Percentiles rank a stretch among this genome's conserved stretches.
Conservation (phyloP, 2,329 filamentous ascomycete species). For the Tolypocladium guangdongense region DNA sequence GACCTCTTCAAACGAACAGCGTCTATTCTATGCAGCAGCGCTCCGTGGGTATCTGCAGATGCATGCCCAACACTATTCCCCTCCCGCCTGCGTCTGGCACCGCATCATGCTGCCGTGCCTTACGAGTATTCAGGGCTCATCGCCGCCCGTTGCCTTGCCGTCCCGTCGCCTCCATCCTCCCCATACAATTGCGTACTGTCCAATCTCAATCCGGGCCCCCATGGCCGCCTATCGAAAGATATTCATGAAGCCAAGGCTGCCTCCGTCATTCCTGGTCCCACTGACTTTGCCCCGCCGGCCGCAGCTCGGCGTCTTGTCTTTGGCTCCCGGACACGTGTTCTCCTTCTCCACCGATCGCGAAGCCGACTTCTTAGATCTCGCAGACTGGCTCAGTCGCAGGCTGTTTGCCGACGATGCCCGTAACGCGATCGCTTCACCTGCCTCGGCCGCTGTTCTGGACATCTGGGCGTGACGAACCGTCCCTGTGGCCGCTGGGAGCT, state of each 20-base stretch:
- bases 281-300: background rate
- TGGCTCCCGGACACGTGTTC: conserved; percentile 1
- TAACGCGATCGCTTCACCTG: background rate
- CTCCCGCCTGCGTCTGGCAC: background rate
- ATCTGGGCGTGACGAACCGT: background rate
- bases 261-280: background rate
- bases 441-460: background rate
- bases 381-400: conserved; percentile 2
- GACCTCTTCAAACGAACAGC: background rate
- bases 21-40: background rate
- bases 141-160: background rate
- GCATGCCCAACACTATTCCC: background rate
- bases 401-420: conserved; percentile 5
- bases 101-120: background rate
- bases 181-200: background rate
- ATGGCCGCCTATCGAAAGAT: conserved; percentile 2
- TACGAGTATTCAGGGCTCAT: background rate
- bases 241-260: conserved; percentile 1
- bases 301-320: background rate
- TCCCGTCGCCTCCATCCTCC: background rate
- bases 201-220: too few species aligned
- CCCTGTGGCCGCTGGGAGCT: background rate
- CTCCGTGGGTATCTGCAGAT: background rate
- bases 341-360: conserved; percentile 1
- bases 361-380: background rate